phyloP scores from a whole-genome alignment of 2,329 filamentous ascomycete species.

The Cytospora mali region DNA sequence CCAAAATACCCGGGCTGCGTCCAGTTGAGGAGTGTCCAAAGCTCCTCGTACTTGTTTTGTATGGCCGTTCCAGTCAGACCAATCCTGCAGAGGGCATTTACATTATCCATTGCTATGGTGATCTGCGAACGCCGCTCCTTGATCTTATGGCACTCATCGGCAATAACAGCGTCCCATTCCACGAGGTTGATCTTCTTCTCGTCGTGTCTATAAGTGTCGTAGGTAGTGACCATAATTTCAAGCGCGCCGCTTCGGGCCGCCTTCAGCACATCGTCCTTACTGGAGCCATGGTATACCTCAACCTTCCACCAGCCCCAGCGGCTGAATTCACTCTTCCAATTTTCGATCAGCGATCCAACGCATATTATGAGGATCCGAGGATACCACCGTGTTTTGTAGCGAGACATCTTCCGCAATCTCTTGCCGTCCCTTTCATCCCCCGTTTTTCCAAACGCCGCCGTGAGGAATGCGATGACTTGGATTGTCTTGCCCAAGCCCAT shows the following conservation, averaged over 20 bases:
- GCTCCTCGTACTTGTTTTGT: constrained; percentile 95
- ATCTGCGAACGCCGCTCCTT: constrained; percentile 79
- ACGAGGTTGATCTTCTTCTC: constrained; percentile 76
- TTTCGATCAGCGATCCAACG: constrained; percentile 83
- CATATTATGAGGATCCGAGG: constrained; percentile 83
- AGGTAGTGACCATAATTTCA: constrained; percentile 94
- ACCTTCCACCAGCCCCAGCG: constrained; percentile 97
- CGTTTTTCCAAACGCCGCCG: constrained; percentile 91
- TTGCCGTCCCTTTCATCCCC: constrained; percentile 84
- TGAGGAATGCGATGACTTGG: constrained; percentile 90
- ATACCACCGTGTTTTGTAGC: constrained; percentile 70
- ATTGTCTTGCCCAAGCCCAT: constrained; percentile 98
- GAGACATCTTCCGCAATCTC: constrained; percentile 83
- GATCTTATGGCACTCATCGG: constrained; percentile 89
- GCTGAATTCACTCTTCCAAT: constrained; percentile 85
- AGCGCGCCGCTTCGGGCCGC: constrained; percentile 75
- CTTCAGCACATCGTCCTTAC: constrained; percentile 69
- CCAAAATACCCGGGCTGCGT: constrained; percentile 79
- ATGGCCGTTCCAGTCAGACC: constrained; percentile 95
- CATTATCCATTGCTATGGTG: constrained; percentile 82
- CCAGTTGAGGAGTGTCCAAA: constrained; percentile 97
- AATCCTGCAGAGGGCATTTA: constrained; percentile 90
- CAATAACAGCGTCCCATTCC: constrained; percentile 90
- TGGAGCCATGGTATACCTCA: constrained; percentile 75
- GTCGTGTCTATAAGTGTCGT: constrained; percentile 83